Base-by-base conservation (phyloP, 2,329 filamentous ascomycete species). In the Trichoderma asperellum region DNA sequence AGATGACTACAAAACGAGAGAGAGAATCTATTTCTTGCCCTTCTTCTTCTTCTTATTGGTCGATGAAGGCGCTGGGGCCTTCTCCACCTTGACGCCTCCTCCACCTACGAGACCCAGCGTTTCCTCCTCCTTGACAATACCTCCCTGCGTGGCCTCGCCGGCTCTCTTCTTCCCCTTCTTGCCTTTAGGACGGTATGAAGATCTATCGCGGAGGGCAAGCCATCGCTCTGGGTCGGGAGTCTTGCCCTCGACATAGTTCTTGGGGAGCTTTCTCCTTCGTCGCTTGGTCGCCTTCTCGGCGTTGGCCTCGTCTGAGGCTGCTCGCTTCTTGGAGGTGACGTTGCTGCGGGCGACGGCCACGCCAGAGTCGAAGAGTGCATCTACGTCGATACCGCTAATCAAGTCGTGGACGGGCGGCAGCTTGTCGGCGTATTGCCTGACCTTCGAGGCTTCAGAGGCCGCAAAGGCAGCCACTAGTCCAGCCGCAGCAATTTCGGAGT, bases 91-190 rank as follows among this genome's bases (percentile, higher is more conserved):
- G 69, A 90, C 87, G 16, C 88, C 88, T 1, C 87, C 88, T 5
- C 88, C 88, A 34, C 88, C 88, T 2, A 88, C 88, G 14, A 91
- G 80, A 72, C 88, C 88, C 73, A 89, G 82, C 69, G 83, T 91
- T 84, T 86, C 89, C 78, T 92, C 91, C 72, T 94, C 92, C 74
- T 86, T 89, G 27, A 93, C 92, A 14, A 91, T 82, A 60, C 94
- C 95, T 71, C 96, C 96, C 79, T 98, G 96, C 10, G 93, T 97
- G 52, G 90, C 83, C 73, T 93, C 92, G 71, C 86, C 84, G 5
- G 89, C 90, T 81, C 91, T 91, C 86, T 94, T 91, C 85, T 93
- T 95, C 68, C 93, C 92, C 85, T 97, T 97, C 83, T 92, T 94
- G 6, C 94, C 94, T 83, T 96, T 97, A 8, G 94, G 94, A 59